phyloP scores from a whole-genome alignment of 2,329 filamentous ascomycete species.

The Calonectria crousiana region DNA sequence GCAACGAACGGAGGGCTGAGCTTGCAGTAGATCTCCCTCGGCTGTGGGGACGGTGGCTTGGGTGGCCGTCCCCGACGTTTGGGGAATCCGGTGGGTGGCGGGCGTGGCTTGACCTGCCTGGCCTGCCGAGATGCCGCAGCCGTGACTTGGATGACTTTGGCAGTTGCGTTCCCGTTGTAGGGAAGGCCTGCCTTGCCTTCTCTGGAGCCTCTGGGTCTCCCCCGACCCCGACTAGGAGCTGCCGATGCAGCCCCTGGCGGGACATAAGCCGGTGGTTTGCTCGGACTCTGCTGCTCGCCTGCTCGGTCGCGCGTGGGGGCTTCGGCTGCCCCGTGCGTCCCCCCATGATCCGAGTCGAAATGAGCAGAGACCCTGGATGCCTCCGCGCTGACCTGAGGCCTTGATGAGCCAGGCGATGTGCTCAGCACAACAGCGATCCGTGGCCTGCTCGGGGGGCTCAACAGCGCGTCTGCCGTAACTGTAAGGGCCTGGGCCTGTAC shows the following conservation, averaged over 20 bases:
- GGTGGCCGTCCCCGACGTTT: constrained; percentile 60
- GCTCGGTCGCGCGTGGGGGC: neutral
- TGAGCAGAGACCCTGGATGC: constrained; percentile 7
- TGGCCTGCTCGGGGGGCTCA: constrained; percentile 1
- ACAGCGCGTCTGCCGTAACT: neutral
- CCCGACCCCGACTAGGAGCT: constrained; percentile 40
- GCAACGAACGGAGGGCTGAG: constrained; percentile 60
- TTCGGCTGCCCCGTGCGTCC: constrained; percentile 21
- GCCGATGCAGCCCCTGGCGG: constrained; percentile 25
- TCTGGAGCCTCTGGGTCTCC: constrained; percentile 65
- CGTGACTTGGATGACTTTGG: constrained; percentile 23
- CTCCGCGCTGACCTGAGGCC: neutral
- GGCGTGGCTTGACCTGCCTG: constrained; percentile 46
- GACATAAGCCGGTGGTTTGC: neutral
- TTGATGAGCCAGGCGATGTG: constrained; percentile 22
- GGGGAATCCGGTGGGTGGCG: constrained; percentile 37
- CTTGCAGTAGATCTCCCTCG: constrained; percentile 56
- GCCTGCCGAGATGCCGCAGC: constrained; percentile 37
- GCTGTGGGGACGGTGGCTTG: constrained; percentile 52
- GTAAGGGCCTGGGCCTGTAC: neutral
- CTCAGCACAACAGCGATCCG: constrained; percentile 39
- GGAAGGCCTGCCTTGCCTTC: constrained; percentile 55
- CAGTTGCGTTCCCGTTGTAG: constrained; percentile 38
- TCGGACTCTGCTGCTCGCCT: constrained; percentile 9
- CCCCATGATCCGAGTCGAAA: constrained; percentile 18